Percentiles rank a stretch among this genome's conserved stretches.
phyloP scores from a whole-genome alignment of 495 filamentous ascomycete genomes.

The Pyronema domesticum region DNA sequence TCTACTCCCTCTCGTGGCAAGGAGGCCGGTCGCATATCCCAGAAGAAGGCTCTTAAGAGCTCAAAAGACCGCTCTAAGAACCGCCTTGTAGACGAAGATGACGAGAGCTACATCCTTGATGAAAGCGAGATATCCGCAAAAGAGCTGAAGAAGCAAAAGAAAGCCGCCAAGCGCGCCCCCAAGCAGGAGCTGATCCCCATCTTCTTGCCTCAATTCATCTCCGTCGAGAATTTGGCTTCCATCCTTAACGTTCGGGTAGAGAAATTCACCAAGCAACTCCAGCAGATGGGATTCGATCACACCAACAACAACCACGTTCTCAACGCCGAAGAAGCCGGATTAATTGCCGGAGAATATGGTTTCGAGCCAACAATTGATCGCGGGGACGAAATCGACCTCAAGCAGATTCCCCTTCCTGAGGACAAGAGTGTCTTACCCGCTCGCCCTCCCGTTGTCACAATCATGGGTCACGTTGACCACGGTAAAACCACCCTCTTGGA shows the following conservation, averaged over 20 bases:
- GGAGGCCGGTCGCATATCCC: not conserved
- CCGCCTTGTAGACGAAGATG: constrained; percentile 14
- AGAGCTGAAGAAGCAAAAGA: constrained; percentile 27
- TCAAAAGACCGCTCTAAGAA: constrained; percentile 25
- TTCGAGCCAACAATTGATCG: constrained; percentile 75
- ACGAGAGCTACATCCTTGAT: constrained; percentile 23
- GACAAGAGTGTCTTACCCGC: constrained; percentile 52
- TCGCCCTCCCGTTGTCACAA: constrained; percentile 88
- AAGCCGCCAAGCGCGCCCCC: constrained; percentile 28
- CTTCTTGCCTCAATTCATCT: constrained; percentile 77
- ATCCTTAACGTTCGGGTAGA: constrained; percentile 54
- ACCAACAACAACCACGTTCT: constrained; percentile 63
- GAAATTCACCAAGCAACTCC: constrained; percentile 56
- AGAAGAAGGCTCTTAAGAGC: constrained; percentile 26
- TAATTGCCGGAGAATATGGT: constrained; percentile 83
- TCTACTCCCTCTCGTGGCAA: too few species aligned
- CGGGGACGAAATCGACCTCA: constrained; percentile 49
- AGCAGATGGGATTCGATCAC: constrained; percentile 68
- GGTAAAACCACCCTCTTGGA: constrained; percentile 96
- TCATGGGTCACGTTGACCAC: constrained; percentile 99
- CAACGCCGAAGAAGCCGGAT: constrained; percentile 72
- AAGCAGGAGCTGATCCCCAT: constrained; percentile 41
- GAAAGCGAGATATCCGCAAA: constrained; percentile 21
- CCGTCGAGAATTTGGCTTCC: constrained; percentile 63
- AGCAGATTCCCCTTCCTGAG: constrained; percentile 46